phyloP scores from a whole-genome alignment of 192 early-diverging fungal genomes.

The Coemansia sp. region DNA sequence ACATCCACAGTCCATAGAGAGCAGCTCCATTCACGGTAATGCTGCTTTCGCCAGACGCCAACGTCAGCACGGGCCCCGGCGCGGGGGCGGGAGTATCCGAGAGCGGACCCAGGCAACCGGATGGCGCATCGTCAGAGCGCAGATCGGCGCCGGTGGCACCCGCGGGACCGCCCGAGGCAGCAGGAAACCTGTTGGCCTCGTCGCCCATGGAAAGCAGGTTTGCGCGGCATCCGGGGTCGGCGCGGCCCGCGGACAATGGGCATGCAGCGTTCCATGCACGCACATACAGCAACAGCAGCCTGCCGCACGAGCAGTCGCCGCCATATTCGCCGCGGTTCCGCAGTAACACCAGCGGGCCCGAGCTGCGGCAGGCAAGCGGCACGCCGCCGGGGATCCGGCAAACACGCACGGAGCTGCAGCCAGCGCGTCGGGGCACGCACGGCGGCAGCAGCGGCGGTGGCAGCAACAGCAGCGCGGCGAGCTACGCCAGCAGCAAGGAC shows the following conservation, averaged over 20 bases:
- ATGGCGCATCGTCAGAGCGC: neutral
- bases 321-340: constrained; percentile 6
- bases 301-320: constrained; percentile 9
- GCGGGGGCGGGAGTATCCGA: neutral
- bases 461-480: neutral
- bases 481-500: neutral
- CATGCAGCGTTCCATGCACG: constrained; percentile 8
- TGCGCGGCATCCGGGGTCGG: neutral
- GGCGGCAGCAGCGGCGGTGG: neutral
- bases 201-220: too few relatives aligned
- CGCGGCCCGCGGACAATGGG: neutral
- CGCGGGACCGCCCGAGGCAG: neutral
- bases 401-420: constrained; percentile 19
- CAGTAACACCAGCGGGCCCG: constrained; percentile 7
- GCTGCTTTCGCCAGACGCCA: constrained; percentile 3
- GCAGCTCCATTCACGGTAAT: neutral
- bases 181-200: too few relatives aligned
- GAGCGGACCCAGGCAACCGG: neutral
- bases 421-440: neutral
- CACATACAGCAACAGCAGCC: constrained; percentile 14
- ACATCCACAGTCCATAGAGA: neutral
- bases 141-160: neutral
- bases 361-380: constrained; percentile 13
- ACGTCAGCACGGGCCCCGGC: neutral
- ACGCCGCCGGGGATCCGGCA: constrained; percentile 34